These are phyloP conservation scores for Beauveria pseudobassiana DNA, from an alignment of 2,329 filamentous ascomycete species.

Conservation along the genomic window DNA sequence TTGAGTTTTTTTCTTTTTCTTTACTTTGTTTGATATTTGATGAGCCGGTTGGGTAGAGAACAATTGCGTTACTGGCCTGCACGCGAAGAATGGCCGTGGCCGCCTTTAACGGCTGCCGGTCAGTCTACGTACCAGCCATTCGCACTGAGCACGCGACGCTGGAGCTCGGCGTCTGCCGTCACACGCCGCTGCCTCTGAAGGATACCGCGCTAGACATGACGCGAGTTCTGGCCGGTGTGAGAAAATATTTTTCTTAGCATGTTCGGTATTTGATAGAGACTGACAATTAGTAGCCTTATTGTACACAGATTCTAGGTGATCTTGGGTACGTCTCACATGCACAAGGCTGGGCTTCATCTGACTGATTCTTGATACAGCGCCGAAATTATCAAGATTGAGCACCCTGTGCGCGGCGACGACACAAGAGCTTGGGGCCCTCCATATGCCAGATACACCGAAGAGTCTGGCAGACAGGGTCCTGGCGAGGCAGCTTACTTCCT, in stretches of 20 bases:
- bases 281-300: slow-evolving; percentile 65
- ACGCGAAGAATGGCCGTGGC: not conserved
- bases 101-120: slow-evolving; percentile 8
- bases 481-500: slow-evolving; percentile 96
- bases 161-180: slow-evolving; percentile 3
- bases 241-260: slow-evolving; percentile 21
- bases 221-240: slow-evolving; percentile 84
- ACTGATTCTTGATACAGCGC: slow-evolving; percentile 47
- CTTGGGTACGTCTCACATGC: slow-evolving; percentile 60
- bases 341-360: not conserved
- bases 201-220: slow-evolving; percentile 90
- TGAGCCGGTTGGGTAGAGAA: not conserved
- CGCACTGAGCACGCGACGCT: slow-evolving; percentile 1
- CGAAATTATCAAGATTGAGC: slow-evolving; percentile 95
- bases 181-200: slow-evolving; percentile 58
- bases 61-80: slow-evolving; percentile 5
- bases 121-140: not conserved
- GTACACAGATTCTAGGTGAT: slow-evolving; percentile 93
- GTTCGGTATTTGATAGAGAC: not conserved
- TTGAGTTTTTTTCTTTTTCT: too few species aligned
- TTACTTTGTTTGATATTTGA: not conserved
- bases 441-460: slow-evolving; percentile 69
- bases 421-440: slow-evolving; percentile 95
- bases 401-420: slow-evolving; percentile 84
- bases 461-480: slow-evolving; percentile 53